A percentile compares a stretch with the other conserved stretches of the same genome.
Conservation (phyloP, 192 early-diverging fungal species). For the Rhizophagus sp. region DNA sequence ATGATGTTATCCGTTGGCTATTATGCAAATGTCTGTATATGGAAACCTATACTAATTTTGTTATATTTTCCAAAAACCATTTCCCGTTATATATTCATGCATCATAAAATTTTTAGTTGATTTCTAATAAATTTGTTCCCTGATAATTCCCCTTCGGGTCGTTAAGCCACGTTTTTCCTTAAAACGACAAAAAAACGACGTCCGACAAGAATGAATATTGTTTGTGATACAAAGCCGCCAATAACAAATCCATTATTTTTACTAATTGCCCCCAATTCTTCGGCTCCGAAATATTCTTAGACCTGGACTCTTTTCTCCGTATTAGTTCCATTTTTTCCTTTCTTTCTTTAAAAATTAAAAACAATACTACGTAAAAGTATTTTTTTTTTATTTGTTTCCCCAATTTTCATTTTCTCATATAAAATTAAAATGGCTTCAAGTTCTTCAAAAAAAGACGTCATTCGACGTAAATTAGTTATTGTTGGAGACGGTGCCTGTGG, state of each 20-base stretch:
- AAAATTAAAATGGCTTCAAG: neutral
- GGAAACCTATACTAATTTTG: neutral
- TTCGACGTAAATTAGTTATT: constrained; percentile 85
- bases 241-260: neutral
- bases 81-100: neutral
- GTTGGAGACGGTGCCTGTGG: constrained; percentile 86
- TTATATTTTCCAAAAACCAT: neutral
- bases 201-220: neutral
- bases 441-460: constrained; percentile 46
- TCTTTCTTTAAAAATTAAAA: no score
- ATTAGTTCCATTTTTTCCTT: no score
- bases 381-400: no score
- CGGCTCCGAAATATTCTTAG: no score
- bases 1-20: no score
- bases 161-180: neutral
- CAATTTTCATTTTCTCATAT: neutral
- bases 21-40: neutral
- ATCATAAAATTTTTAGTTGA: neutral
- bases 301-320: no score
- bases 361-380: no score
- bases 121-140: no score
- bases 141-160: neutral
- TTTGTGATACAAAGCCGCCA: neutral
- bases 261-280: no score
- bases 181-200: neutral